phyloP scores from a whole-genome alignment of 2,329 filamentous ascomycete species.

The Microsporum canis region DNA sequence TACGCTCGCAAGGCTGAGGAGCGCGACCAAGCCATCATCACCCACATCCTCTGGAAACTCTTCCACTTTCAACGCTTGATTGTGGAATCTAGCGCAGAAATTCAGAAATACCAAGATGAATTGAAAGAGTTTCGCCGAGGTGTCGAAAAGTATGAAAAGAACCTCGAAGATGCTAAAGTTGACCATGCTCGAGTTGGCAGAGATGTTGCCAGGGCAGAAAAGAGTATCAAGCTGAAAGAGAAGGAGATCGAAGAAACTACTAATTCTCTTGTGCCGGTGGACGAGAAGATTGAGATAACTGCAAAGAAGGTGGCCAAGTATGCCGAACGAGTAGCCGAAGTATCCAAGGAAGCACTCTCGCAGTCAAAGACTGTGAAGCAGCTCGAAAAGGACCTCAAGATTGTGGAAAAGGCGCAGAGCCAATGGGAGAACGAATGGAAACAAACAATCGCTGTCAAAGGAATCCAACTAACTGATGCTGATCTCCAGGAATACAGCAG shows the following conservation, averaged over 20 bases:
- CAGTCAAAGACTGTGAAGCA: slow-evolving; percentile 59
- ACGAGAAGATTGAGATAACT: slow-evolving; percentile 80
- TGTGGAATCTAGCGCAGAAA: slow-evolving; percentile 79
- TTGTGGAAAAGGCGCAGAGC: slow-evolving; percentile 79
- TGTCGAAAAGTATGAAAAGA: slow-evolving; percentile 70
- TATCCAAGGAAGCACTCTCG: slow-evolving; percentile 64
- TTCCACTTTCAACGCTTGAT: slow-evolving; percentile 91
- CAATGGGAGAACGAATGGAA: slow-evolving; percentile 82
- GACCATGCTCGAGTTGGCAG: slow-evolving; percentile 69
- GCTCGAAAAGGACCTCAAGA: slow-evolving; percentile 65
- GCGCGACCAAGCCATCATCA: slow-evolving; percentile 80
- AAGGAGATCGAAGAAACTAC: slow-evolving; percentile 77
- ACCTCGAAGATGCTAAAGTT: slow-evolving; percentile 67
- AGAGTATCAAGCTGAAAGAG: slow-evolving; percentile 72
- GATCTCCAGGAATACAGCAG: slow-evolving; percentile 85
- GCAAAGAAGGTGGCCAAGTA: slow-evolving; percentile 58
- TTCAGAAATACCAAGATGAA: slow-evolving; percentile 87
- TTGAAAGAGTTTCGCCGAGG: slow-evolving; percentile 84
- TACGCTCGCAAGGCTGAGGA: slow-evolving; percentile 86
- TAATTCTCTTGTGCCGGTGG: slow-evolving; percentile 74
- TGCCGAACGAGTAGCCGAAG: slow-evolving; percentile 55
- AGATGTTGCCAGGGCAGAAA: slow-evolving; percentile 71
- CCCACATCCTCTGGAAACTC: slow-evolving; percentile 90
- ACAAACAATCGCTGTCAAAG: slow-evolving; percentile 73
- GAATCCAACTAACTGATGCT: slow-evolving; percentile 69